phyloP scores from a whole-genome alignment of 176 grass and related monocot species.

The Stipa capillata region DNA sequence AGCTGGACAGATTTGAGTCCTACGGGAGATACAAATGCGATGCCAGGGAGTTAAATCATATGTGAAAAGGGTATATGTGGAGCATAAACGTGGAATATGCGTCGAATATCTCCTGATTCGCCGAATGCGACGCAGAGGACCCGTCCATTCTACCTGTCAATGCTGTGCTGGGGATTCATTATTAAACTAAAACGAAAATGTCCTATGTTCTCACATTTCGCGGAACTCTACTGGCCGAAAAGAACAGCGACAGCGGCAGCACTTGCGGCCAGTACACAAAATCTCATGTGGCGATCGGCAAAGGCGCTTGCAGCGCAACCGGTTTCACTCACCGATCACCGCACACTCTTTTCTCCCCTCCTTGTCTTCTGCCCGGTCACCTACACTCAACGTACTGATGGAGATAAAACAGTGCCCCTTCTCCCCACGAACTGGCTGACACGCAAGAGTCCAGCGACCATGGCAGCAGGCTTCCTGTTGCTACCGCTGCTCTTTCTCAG shows the following conservation, averaged over 20 bases:
- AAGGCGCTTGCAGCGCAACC: neutral
- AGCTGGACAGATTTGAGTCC: too few relatives aligned
- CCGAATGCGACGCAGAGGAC: too few relatives aligned
- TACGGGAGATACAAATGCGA: too few relatives aligned
- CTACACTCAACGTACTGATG: neutral
- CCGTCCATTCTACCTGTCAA: neutral
- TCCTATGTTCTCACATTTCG: too few relatives aligned
- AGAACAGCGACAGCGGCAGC: neutral
- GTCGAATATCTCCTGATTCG: too few relatives aligned
- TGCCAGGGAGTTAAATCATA: too few relatives aligned
- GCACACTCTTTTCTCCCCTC: constrained; percentile 2
- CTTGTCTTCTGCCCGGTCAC: neutral
- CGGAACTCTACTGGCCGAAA: neutral
- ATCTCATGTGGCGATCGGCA: neutral
- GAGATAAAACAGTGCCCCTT: neutral
- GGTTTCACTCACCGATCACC: constrained; percentile 4
- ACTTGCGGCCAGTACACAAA: neutral
- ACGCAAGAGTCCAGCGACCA: neutral
- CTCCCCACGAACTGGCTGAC: neutral
- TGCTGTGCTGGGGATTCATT: neutral
- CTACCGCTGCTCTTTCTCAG: neutral
- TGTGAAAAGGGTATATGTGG: too few relatives aligned
- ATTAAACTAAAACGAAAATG: neutral
- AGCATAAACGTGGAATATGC: too few relatives aligned
- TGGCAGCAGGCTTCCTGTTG: constrained; percentile 3